A percentile compares a stretch with the other conserved stretches of the same genome.
Evolutionary conservation across 2,329 filamentous ascomycete species (phyloP).

Genomic region (Sporothrix curviconia): DNA sequence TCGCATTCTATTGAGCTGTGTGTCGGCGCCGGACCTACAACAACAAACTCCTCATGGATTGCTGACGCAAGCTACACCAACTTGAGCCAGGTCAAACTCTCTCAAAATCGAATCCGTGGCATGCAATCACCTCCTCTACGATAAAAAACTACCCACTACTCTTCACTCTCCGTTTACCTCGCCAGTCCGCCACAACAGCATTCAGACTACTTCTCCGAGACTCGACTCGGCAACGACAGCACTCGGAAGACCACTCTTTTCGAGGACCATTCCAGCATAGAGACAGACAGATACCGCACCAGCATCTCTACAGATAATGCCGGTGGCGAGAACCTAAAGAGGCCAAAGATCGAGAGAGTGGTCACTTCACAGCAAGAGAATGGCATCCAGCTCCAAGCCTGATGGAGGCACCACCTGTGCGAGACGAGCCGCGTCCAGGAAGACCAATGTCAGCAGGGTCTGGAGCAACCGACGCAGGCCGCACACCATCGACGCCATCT

Average conservation of each 20-base stretch:
- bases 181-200: neutral
- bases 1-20: neutral
- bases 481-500: constrained; percentile 22
- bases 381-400: constrained; percentile 29
- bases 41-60: constrained; percentile 2
- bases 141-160: neutral
- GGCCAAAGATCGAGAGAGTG: neutral
- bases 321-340: no score
- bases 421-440: constrained; percentile 21
- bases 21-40: neutral
- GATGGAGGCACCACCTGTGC: constrained; percentile 26
- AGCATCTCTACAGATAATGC: no score
- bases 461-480: constrained; percentile 17
- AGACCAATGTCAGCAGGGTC: constrained; percentile 19
- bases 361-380: constrained; percentile 19
- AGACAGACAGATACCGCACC: no score
- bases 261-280: neutral
- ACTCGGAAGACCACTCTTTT: neutral
- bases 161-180: no score
- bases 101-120: neutral
- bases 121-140: neutral
- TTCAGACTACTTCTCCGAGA: neutral
- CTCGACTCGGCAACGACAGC: neutral
- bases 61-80: neutral
- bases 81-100: neutral